Conservation (phyloP, 352 stramenopile species). For the Lagenidium sp. region DNA sequence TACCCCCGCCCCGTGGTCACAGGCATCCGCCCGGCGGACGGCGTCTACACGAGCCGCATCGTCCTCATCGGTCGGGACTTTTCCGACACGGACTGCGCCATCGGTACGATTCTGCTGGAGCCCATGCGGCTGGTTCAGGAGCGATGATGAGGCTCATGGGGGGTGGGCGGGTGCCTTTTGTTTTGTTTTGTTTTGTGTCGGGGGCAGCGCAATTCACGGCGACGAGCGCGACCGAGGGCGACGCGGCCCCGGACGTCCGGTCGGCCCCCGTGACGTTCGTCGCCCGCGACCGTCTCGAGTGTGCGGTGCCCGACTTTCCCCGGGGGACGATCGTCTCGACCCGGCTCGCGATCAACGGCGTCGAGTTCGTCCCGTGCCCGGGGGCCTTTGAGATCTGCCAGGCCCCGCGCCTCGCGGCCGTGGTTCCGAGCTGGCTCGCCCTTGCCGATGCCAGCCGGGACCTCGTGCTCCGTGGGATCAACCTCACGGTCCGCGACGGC, state of each 20-base stretch:
- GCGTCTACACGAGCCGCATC: slow-evolving; percentile 50
- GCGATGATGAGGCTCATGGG: no score
- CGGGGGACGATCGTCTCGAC: slow-evolving; percentile 35
- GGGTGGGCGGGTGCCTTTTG: background rate
- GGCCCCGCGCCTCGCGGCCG: slow-evolving; percentile 33
- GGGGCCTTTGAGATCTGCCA: slow-evolving; percentile 51
- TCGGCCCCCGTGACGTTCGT: slow-evolving; percentile 23
- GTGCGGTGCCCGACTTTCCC: slow-evolving; percentile 47
- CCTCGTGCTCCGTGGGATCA: slow-evolving; percentile 35
- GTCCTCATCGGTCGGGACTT: slow-evolving; percentile 47
- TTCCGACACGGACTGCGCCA: slow-evolving; percentile 31
- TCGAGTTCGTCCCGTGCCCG: slow-evolving; percentile 45
- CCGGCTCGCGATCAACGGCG: slow-evolving; percentile 50
- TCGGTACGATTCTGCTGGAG: no score
- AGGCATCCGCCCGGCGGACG: slow-evolving; percentile 34
- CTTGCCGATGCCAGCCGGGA: slow-evolving; percentile 8
- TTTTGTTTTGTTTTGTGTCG: background rate
- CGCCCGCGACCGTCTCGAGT: slow-evolving; percentile 41
- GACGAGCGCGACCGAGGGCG: slow-evolving; percentile 11
- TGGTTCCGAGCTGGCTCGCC: slow-evolving; percentile 53
- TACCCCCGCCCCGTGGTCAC: slow-evolving; percentile 37
- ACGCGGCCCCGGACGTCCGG: no score
- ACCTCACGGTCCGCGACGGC: slow-evolving; percentile 19
- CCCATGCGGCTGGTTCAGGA: no score
- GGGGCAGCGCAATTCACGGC: slow-evolving; percentile 9